Base-by-base conservation (phyloP, 176 grass and related monocot genomes). In the Puya raimondii region DNA sequence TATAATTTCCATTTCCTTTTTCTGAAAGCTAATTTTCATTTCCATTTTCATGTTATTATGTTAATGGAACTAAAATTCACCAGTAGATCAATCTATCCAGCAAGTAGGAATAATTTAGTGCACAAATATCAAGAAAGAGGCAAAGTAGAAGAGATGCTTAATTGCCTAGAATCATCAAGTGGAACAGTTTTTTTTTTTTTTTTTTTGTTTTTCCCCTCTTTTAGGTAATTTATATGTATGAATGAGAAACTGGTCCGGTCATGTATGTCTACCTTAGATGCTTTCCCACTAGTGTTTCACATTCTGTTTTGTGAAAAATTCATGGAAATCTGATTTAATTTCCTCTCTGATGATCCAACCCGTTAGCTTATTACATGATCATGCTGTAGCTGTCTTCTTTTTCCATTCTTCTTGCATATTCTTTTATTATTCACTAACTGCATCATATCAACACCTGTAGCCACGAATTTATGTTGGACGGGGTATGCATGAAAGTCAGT, bases 381-480 rank as follows among this genome's bases (percentile, higher is more conserved):
- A 59, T 59, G 56, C 21, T 16, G n/a, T 10, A 61, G 16, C n/a
- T 61, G 21, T 71, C 69, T 64, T 16, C 0, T 22, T 77, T 78
- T 71, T 15, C 1, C 67, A 3, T 75, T 26, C 22, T 50, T 72
- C 69, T 20, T 59, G 49, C 1, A 66, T 54, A 18, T 50, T 15
- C 48, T 23, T 23, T 29, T 21, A 56, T 64, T 27, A 47, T 64
- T 64, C 33, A 12, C 33, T 79, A 66, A 83, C 63, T 56, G 7
- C 58, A 72, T 48, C 59, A 68, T 70, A 26, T 42, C 14, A 49
- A 59, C 12, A 49, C 64, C 70, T 76, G 74, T 79, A 96, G 93
- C 91, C 87, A 80, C 80, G 93, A 71, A 92, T 96, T 87, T 96
- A 90, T 67, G 88, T 96, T 87, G 89, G 93, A n/a, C 88, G 93